These are phyloP conservation scores for Tothia fuscella DNA, from an alignment of 2,329 filamentous ascomycete species.

Conservation along the genomic window DNA sequence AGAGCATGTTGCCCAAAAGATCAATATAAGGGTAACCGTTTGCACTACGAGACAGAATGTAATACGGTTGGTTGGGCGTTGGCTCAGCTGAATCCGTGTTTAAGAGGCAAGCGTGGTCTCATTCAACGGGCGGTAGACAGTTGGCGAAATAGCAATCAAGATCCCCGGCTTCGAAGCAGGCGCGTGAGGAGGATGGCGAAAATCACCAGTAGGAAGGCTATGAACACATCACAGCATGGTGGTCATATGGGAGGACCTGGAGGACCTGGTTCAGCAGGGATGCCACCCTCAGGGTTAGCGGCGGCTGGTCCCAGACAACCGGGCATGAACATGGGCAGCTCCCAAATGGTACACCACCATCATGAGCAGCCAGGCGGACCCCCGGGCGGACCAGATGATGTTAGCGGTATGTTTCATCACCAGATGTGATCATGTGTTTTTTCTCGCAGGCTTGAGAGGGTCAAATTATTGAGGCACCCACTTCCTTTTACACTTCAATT, in stretches of 20 bases:
- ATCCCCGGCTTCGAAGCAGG: slow-evolving; percentile 78
- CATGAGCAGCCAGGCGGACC: slow-evolving; percentile 58
- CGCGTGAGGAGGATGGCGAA: slow-evolving; percentile 93
- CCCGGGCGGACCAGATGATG: slow-evolving; percentile 59
- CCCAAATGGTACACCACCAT: slow-evolving; percentile 54
- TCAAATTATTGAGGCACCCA: slow-evolving; percentile 14
- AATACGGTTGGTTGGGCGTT: slow-evolving; percentile 99
- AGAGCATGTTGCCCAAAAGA: slow-evolving; percentile 91
- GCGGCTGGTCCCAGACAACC: slow-evolving; percentile 50
- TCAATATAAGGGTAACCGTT: slow-evolving; percentile 86
- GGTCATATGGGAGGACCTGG: slow-evolving; percentile 56
- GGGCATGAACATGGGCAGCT: slow-evolving; percentile 54
- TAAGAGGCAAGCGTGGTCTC: slow-evolving; percentile 85
- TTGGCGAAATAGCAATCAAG: slow-evolving; percentile 98
- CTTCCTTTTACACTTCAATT: slow-evolving; percentile 16
- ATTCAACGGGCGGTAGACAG: slow-evolving; percentile 97
- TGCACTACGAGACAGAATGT: slow-evolving; percentile 97
- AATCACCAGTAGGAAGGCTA: slow-evolving; percentile 74
- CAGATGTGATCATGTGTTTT: slow-evolving; percentile 60
- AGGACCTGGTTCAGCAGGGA: slow-evolving; percentile 48
- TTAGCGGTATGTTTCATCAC: slow-evolving; percentile 97
- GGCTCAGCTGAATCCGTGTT: slow-evolving; percentile 79
- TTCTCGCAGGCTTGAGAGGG: slow-evolving; percentile 11
- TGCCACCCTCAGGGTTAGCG: slow-evolving; percentile 52
- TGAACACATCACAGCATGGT: slow-evolving; percentile 46